Conservation (phyloP, 331 rosid species). For the Dryas integrifolia region DNA sequence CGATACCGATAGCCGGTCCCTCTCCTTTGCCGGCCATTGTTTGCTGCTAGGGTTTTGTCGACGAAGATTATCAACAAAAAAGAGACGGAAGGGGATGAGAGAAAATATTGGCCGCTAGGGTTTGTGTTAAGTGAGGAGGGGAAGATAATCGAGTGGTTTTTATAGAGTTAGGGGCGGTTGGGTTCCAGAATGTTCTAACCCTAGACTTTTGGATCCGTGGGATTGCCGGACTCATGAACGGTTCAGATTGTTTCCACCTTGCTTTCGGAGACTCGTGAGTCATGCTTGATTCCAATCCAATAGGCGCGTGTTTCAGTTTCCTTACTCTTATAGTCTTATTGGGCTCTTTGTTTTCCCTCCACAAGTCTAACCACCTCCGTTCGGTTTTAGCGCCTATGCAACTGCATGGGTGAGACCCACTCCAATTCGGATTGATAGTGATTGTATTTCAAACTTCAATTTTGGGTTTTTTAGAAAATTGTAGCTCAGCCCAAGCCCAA, state of each 20-base stretch:
- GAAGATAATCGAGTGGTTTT: neutral
- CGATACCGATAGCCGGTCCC: slow-evolving; percentile 88
- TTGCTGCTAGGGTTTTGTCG: neutral
- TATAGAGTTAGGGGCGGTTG: slow-evolving; percentile 18
- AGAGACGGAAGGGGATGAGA: neutral
- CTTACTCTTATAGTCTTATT: neutral
- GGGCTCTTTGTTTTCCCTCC: neutral
- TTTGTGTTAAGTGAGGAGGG: neutral
- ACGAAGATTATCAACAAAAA: neutral
- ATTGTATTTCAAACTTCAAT: neutral
- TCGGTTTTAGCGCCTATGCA: neutral
- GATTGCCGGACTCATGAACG: slow-evolving; percentile 6
- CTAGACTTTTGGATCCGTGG: slow-evolving; percentile 6
- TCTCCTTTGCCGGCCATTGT: slow-evolving; percentile 82
- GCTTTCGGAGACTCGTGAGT: neutral
- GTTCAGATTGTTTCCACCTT: neutral
- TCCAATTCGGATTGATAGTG: neutral
- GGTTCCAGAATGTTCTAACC: slow-evolving; percentile 45
- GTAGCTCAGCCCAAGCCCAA: too few species aligned
- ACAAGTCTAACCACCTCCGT: neutral
- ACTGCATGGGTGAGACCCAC: neutral
- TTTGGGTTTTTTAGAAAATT: too few species aligned
- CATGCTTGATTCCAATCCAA: slow-evolving; percentile 1
- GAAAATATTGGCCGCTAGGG: slow-evolving; percentile 1
- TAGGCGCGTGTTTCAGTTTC: neutral